phyloP scores from a whole-genome alignment of 179 eudicot genomes.

The Vitellaria paradoxa region DNA sequence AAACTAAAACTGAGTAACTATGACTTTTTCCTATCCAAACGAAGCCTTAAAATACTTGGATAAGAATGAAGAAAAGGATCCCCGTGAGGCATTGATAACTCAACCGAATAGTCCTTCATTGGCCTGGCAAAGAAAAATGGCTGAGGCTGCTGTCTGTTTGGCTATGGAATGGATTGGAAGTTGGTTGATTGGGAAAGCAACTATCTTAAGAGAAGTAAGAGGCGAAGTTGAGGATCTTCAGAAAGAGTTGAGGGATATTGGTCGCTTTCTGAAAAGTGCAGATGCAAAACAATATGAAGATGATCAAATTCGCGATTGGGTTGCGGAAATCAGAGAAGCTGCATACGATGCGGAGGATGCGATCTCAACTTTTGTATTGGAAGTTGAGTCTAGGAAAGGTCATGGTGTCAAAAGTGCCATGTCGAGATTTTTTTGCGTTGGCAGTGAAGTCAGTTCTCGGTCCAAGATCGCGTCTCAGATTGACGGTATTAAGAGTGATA shows the following conservation, averaged over 20 bases:
- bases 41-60: too few relatives aligned
- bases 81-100: too few relatives aligned
- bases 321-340: conserved; percentile 3
- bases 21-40: too few relatives aligned
- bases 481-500: neutral
- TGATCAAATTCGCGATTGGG: neutral
- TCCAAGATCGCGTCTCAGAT: neutral
- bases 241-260: conserved; percentile 1
- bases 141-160: neutral
- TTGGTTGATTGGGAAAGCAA: conserved; percentile 7
- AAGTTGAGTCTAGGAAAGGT: neutral
- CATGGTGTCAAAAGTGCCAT: neutral
- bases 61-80: too few relatives aligned
- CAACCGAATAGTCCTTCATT: too few relatives aligned
- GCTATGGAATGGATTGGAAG: neutral
- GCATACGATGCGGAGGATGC: neutral
- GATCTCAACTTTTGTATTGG: neutral
- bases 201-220: neutral
- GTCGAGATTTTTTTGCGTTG: neutral
- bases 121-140: neutral
- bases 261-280: conserved; percentile 10
- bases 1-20: too few relatives aligned
- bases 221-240: conserved; percentile 4
- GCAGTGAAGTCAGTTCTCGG: neutral
- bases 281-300: conserved; percentile 1